Evolutionary conservation across 441 rosid genomes (phyloP).

Genomic region (Raphanus hybrid): DNA sequence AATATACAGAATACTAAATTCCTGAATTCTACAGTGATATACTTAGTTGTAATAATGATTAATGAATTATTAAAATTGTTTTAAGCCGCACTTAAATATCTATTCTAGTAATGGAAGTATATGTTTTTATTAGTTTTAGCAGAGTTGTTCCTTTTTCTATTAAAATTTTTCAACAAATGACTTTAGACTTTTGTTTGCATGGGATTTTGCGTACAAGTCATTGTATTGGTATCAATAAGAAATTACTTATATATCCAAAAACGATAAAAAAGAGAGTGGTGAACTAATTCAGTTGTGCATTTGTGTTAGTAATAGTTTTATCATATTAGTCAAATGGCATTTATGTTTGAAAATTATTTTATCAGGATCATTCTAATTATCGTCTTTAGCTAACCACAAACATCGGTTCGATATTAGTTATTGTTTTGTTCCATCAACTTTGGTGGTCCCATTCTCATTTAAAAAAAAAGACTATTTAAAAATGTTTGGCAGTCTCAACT

Average conservation of each 20-base stretch:
- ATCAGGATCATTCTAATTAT: neutral
- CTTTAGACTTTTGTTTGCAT: conserved; percentile 13
- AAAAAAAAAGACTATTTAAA: neutral
- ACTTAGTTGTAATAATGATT: neutral
- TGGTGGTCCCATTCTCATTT: neutral
- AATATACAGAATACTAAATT: neutral
- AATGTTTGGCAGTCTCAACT: neutral
- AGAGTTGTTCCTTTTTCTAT: neutral
- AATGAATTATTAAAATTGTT: neutral
- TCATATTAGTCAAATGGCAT: neutral
- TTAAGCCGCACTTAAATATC: neutral
- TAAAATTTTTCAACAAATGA: conserved; percentile 14
- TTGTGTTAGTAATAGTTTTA: neutral
- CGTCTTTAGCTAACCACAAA: neutral
- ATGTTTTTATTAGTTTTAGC: neutral
- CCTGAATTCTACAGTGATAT: neutral
- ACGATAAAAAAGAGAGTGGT: neutral
- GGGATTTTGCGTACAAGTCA: conserved; percentile 10
- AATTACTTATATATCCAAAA: conserved; percentile 1
- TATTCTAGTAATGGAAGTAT: neutral
- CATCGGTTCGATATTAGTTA: neutral
- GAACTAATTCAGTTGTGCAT: conserved; percentile 18
- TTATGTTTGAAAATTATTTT: neutral
- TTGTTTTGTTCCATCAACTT: neutral
- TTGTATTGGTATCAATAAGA: neutral